phyloP scores from a whole-genome alignment of 345 rosid species.

The Firmiana major region DNA sequence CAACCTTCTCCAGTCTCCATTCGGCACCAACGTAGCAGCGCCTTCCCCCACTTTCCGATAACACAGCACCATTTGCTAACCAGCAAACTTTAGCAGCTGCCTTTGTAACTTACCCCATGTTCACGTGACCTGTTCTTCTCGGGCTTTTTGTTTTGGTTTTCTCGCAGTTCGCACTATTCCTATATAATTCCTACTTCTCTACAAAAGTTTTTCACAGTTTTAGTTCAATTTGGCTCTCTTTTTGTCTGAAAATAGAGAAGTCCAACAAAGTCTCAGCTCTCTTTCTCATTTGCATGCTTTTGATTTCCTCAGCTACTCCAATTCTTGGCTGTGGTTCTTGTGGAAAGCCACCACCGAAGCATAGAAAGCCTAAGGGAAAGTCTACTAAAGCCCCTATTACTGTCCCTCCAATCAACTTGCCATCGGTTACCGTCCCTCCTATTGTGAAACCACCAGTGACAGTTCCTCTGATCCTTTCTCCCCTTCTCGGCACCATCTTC shows the following conservation, averaged over 20 bases:
- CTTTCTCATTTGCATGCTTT: slow-evolving; percentile 49
- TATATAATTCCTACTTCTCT: slow-evolving; percentile 33
- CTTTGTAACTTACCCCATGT: slow-evolving; percentile 22
- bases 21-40: too few species aligned
- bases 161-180: slow-evolving; percentile 19
- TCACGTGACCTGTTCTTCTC: too few species aligned
- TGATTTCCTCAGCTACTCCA: slow-evolving; percentile 50
- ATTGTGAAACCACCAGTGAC: slow-evolving; percentile 25
- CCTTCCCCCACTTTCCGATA: too few species aligned
- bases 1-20: too few species aligned
- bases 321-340: slow-evolving; percentile 59
- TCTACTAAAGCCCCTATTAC: slow-evolving; percentile 3
- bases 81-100: too few species aligned
- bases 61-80: too few species aligned
- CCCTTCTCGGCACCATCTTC: too few species aligned
- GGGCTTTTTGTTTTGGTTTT: slow-evolving; percentile 17
- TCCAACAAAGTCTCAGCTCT: slow-evolving; percentile 52
- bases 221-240: background rate
- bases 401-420: slow-evolving; percentile 24
- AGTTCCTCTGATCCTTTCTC: slow-evolving; percentile 31
- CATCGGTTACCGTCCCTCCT: slow-evolving; percentile 38
- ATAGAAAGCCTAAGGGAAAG: slow-evolving; percentile 20
- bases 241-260: slow-evolving; percentile 42
- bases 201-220: slow-evolving; percentile 12
- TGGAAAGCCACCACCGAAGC: slow-evolving; percentile 32